A percentile compares a stretch with the other conserved stretches of the same genome.
Evolutionary conservation across 108 stramenopile species (phyloP).

Genomic region (Skeletonema potamos): DNA sequence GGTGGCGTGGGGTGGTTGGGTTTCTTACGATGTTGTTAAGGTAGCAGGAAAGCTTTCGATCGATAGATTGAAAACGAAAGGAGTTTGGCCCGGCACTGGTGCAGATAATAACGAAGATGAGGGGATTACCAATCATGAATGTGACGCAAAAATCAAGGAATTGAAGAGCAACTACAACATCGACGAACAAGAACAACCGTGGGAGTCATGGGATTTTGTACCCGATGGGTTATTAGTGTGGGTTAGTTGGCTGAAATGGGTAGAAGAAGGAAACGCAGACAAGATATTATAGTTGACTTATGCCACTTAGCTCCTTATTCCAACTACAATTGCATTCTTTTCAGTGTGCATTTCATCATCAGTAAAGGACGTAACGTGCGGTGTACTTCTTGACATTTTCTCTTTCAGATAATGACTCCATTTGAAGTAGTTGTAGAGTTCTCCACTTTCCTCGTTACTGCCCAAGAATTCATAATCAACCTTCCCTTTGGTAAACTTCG

Average conservation of each 20-base stretch:
- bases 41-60: slow-evolving; percentile 58
- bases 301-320: neutral
- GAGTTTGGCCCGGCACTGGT: slow-evolving; percentile 61
- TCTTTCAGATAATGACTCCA: slow-evolving; percentile 29
- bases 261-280: slow-evolving; percentile 2
- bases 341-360: slow-evolving; percentile 29
- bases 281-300: neutral
- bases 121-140: neutral
- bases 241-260: slow-evolving; percentile 64
- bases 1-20: slow-evolving; percentile 80
- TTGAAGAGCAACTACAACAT: slow-evolving; percentile 1
- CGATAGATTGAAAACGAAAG: slow-evolving; percentile 38
- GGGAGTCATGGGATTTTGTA: slow-evolving; percentile 74
- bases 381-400: neutral
- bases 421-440: slow-evolving; percentile 3
- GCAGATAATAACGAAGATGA: slow-evolving; percentile 10
- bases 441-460: slow-evolving; percentile 1
- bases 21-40: slow-evolving; percentile 55
- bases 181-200: slow-evolving; percentile 6
- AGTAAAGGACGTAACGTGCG: slow-evolving; percentile 4
- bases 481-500: neutral
- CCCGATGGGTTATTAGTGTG: slow-evolving; percentile 84
- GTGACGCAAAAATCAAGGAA: neutral
- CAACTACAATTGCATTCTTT: slow-evolving; percentile 28
- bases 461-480: slow-evolving; percentile 2